Percentiles rank a stretch among this genome's conserved stretches.
Evolutionary conservation across 345 rosid species (phyloP).

Genomic region (Brassica cretica): DNA sequence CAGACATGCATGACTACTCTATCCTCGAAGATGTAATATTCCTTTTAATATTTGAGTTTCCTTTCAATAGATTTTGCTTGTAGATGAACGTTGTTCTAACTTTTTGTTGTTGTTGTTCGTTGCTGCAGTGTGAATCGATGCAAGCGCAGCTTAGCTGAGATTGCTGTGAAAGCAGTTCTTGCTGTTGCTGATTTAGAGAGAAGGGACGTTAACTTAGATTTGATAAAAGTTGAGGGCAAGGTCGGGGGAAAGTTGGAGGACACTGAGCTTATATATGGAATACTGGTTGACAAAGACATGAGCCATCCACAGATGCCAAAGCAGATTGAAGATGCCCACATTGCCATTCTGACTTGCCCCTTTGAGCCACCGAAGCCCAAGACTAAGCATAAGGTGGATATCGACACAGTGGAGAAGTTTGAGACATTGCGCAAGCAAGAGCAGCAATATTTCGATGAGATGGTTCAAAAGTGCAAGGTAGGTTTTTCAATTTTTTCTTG

Average conservation of each 20-base stretch:
- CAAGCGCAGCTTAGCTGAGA: slow-evolving; percentile 90
- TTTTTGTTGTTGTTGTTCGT: slow-evolving; percentile 1
- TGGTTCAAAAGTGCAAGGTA: slow-evolving; percentile 97
- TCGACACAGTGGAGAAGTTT: slow-evolving; percentile 94
- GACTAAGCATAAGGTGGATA: slow-evolving; percentile 99
- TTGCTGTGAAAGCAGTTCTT: slow-evolving; percentile 93
- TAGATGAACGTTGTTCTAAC: not conserved
- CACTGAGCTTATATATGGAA: slow-evolving; percentile 85
- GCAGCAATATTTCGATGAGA: slow-evolving; percentile 88
- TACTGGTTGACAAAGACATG: slow-evolving; percentile 88
- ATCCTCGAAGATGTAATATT: slow-evolving; percentile 78
- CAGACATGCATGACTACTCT: slow-evolving; percentile 96
- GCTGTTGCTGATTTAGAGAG: slow-evolving; percentile 96
- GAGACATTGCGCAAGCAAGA: slow-evolving; percentile 89
- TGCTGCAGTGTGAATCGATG: slow-evolving; percentile 83
- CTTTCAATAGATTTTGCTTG: not conserved
- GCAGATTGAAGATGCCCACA: slow-evolving; percentile 83
- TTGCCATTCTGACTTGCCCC: slow-evolving; percentile 96
- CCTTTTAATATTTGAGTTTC: not conserved
- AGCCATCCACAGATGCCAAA: slow-evolving; percentile 99
- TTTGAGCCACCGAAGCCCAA: slow-evolving; percentile 99
- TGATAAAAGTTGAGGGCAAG: slow-evolving; percentile 95
- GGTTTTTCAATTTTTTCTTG: not conserved
- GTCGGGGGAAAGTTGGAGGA: slow-evolving; percentile 93
- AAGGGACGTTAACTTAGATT: slow-evolving; percentile 88